Conservation (phyloP, 805 yeast species). For the Hanseniaspora vineae region DNA sequence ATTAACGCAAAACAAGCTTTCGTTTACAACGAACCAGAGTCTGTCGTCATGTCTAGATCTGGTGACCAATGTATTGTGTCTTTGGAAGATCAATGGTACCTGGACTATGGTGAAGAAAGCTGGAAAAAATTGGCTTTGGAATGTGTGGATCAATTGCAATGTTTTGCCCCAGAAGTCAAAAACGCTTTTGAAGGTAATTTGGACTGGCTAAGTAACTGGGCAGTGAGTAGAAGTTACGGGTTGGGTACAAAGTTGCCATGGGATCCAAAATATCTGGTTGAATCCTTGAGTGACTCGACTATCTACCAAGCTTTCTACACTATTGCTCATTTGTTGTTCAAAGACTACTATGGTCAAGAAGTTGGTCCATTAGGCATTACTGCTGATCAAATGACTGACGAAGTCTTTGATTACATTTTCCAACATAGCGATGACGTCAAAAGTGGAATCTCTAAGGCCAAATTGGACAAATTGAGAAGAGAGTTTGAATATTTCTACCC, state of each 20-base stretch:
- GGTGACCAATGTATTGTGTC: conserved; percentile 96
- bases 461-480: conserved; percentile 66
- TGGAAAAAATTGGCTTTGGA: conserved; percentile 80
- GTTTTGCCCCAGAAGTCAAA: conserved; percentile 70
- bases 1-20: conserved; percentile 70
- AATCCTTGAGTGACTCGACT: conserved; percentile 92
- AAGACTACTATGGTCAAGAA: conserved; percentile 70
- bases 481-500: conserved; percentile 97
- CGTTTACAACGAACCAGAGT: conserved; percentile 90
- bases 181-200: conserved; percentile 89
- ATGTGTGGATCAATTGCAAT: conserved; percentile 62
- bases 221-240: conserved; percentile 92
- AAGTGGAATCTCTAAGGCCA: conserved; percentile 45
- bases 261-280: conserved; percentile 89
- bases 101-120: conserved; percentile 87
- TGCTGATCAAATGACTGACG: conserved; percentile 82
- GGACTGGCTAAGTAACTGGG: conserved; percentile 97
- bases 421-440: conserved; percentile 48
- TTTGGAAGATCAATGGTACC: conserved; percentile 96
- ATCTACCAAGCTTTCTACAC: conserved; percentile 93
- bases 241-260: conserved; percentile 92
- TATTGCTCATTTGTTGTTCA: conserved; percentile 71
- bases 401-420: conserved; percentile 86
- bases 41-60: conserved; percentile 78
- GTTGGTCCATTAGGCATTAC: conserved; percentile 61